These are phyloP conservation scores for Colletotrichum costaricense DNA, from an alignment of 2,329 filamentous ascomycete species.

Conservation along the genomic window DNA sequence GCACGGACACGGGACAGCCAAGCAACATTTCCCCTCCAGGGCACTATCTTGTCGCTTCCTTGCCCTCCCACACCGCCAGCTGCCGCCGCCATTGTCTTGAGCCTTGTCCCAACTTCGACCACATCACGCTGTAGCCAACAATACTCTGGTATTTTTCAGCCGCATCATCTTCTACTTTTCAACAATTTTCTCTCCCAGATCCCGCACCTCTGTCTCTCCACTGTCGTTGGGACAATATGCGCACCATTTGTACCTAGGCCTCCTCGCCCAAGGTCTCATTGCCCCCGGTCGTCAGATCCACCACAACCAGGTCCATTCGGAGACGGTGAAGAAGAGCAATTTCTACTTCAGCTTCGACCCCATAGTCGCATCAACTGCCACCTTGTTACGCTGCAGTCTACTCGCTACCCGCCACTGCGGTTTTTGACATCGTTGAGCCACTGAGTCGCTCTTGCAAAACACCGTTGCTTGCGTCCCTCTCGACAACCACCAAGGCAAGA, in stretches of 20 bases:
- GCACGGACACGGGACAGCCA: not conserved
- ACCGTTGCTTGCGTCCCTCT: not conserved
- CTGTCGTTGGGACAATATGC: constrained; percentile 22
- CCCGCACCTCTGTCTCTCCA: not conserved
- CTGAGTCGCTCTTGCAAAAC: not conserved
- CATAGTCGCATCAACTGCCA: not conserved
- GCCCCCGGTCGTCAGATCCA: constrained; percentile 7
- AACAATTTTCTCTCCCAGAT: not conserved
- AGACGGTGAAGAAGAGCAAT: constrained; percentile 13
- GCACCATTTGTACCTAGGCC: constrained; percentile 18
- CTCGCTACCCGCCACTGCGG: not conserved
- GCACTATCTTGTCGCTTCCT: not conserved
- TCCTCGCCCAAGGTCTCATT: constrained; percentile 23
- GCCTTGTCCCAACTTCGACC: constrained; percentile 10
- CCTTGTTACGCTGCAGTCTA: not conserved
- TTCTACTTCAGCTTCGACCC: not conserved
- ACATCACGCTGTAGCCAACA: not conserved
- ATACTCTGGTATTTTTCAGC: constrained; percentile 12
- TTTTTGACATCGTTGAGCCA: not conserved
- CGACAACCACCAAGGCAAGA: not conserved
- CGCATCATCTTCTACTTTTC: constrained; percentile 3
- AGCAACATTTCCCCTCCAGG: not conserved
- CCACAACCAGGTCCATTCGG: not conserved
- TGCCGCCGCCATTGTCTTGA: not conserved
- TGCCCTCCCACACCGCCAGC: constrained; percentile 7